Base-by-base conservation (phyloP, 2,329 filamentous ascomycete species). In the Cercospora canescens region DNA sequence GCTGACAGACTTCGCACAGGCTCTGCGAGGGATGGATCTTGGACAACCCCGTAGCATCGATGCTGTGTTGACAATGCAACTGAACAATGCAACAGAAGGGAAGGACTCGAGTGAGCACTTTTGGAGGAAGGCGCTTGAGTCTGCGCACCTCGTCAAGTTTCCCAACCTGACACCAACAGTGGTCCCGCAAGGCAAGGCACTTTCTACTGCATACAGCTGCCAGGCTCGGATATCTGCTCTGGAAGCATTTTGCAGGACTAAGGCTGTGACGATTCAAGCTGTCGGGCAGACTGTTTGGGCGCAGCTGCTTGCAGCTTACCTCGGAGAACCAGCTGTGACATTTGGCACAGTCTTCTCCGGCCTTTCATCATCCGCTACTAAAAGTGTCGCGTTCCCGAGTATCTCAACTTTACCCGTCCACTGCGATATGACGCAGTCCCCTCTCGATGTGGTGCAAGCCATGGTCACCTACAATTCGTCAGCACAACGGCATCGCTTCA, bases 261-360 rank as follows among this genome's bases (percentile, higher is more conserved):
- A 82, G 0, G 88, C 88, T n/a, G 82, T 90, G n/a, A 92, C 92
- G 0, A 77, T 96, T 12, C 93, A 96, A 77, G 89, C 90, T 3
- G 85, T 88, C 1, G 86, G 92, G 0, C 91, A 96, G 76, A 89
- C 89, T 3, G 87, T 91, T 2, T 97, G 94, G 94, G 85, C 90
- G 2, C 84, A 88, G 7, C 74, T 97, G 0, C 82, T 97, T 0
- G 84, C 91, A 0, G 86, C 89, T 0, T 97, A 97, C 72, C 84
- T 89, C 14, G 93, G 93, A 1, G 93, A 97, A 74, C 74, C 80
- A 2, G 84, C 84, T 6, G 88, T 95, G 0, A 89, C 89, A 0
- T 96, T 95, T 75, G 94, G 94, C 24, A 84, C 91, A 14, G 91
- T 94, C 0, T 82, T 97, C 7, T 94, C 94, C 8, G 93, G 93